Evolutionary conservation across 805 yeast genomes (phyloP).

Genomic region (Yarrowia divulgata): DNA sequence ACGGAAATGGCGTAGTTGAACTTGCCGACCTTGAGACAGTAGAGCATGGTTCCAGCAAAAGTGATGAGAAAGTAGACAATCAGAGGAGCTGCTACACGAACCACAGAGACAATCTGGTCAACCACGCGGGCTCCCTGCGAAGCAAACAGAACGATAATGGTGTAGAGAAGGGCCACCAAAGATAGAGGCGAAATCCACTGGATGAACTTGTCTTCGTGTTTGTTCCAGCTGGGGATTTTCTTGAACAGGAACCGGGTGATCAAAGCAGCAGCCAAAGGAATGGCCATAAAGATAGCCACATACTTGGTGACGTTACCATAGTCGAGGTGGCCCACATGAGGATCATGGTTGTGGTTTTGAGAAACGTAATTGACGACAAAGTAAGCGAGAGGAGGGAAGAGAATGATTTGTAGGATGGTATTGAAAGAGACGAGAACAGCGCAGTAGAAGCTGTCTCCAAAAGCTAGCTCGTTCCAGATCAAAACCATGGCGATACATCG

Average conservation of each 20-base stretch:
- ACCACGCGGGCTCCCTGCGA: conserved; percentile 59
- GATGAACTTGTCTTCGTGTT: conserved; percentile 52
- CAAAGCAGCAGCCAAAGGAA: conserved; percentile 59
- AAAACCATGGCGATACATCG: conserved; percentile 70
- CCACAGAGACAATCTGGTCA: conserved; percentile 57
- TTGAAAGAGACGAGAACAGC: conserved; percentile 61
- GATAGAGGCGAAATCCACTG: conserved; percentile 59
- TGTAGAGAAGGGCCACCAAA: conserved; percentile 60
- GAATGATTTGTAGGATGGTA: conserved; percentile 58
- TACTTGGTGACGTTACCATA: conserved; percentile 57
- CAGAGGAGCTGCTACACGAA: conserved; percentile 61
- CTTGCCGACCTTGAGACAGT: conserved; percentile 44
- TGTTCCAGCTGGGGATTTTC: conserved; percentile 41
- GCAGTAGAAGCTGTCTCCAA: conserved; percentile 60
- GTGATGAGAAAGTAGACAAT: conserved; percentile 56
- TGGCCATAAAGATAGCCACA: conserved; percentile 62
- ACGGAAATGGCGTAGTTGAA: conserved; percentile 52
- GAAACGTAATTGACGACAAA: conserved; percentile 58
- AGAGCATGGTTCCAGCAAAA: conserved; percentile 57
- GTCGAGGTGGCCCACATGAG: conserved; percentile 43
- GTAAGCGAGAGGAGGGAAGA: conserved; percentile 61
- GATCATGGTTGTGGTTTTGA: conserved; percentile 42
- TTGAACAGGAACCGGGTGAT: conserved; percentile 54
- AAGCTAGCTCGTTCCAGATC: conserved; percentile 63
- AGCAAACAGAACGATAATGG: conserved; percentile 61